phyloP scores from a whole-genome alignment of 306 rosid species.

The Pueraria montana region DNA sequence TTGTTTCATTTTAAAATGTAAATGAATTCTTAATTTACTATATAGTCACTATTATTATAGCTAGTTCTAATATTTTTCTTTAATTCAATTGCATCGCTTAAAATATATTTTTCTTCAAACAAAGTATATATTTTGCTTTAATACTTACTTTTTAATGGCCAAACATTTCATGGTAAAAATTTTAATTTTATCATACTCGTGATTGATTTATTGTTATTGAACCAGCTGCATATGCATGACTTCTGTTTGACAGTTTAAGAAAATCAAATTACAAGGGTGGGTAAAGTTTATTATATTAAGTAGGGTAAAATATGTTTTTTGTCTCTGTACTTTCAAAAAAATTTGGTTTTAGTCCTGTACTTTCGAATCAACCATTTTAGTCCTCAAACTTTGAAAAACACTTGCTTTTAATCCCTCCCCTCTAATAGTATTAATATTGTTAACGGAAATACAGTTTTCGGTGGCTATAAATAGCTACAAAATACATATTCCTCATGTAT shows the following conservation, averaged over 20 bases:
- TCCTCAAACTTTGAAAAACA: no score
- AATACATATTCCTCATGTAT: no score
- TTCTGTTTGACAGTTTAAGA: background rate
- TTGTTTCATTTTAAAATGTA: background rate
- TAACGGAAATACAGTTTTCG: no score
- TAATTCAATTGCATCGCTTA: background rate
- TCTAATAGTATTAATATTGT: no score
- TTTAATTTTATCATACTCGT: background rate
- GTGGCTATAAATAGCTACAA: no score
- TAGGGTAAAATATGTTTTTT: no score
- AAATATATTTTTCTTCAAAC: background rate
- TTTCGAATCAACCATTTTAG: no score
- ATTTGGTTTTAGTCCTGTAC: no score
- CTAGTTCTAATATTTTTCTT: background rate
- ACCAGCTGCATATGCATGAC: background rate
- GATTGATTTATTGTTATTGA: background rate
- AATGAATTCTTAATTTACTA: background rate
- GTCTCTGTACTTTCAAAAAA: no score
- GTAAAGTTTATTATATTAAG: background rate
- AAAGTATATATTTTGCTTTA: background rate
- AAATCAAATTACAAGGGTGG: background rate
- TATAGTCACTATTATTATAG: background rate
- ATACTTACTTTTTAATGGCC: background rate
- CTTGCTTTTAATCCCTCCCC: no score
- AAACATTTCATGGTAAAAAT: background rate